These are phyloP conservation scores for Coemansia sp. DNA, from an alignment of 192 early-diverging fungal species.

Conservation along the genomic window DNA sequence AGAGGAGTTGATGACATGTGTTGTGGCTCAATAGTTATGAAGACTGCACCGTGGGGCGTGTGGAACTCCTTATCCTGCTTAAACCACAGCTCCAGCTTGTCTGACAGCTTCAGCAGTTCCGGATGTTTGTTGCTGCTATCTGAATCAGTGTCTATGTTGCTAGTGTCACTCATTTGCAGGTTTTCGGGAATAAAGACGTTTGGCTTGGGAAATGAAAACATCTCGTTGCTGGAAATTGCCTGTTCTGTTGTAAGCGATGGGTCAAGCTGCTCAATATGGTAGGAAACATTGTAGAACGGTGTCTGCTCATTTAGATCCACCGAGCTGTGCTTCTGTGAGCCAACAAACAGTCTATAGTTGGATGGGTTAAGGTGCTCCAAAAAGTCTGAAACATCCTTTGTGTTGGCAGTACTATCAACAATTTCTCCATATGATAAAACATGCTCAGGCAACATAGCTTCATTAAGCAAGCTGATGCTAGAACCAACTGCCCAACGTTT, in stretches of 20 bases:
- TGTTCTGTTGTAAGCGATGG: conserved; percentile 5
- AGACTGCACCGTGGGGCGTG: conserved; percentile 78
- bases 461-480: conserved; percentile 66
- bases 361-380: conserved; percentile 59
- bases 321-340: conserved; percentile 27
- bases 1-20: conserved; percentile 42
- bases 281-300: conserved; percentile 77
- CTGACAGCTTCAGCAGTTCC: conserved; percentile 8
- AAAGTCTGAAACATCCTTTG: conserved; percentile 58
- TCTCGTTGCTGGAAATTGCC: background rate
- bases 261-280: conserved; percentile 48
- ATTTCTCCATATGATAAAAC: conserved; percentile 61
- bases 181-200: conserved; percentile 67
- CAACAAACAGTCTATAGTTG: conserved; percentile 58
- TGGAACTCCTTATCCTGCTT: conserved; percentile 89
- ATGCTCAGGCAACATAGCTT: conserved; percentile 62
- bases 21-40: conserved; percentile 53
- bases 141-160: background rate
- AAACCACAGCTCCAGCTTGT: conserved; percentile 72
- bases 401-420: conserved; percentile 63
- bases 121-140: background rate
- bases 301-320: conserved; percentile 55
- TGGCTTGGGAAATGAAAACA: conserved; percentile 48
- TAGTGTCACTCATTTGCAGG: conserved; percentile 52
- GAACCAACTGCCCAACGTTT: conserved; percentile 60